These are phyloP conservation scores for Diaporthe sp. DNA, from an alignment of 2,329 filamentous ascomycete species.

Conservation along the genomic window DNA sequence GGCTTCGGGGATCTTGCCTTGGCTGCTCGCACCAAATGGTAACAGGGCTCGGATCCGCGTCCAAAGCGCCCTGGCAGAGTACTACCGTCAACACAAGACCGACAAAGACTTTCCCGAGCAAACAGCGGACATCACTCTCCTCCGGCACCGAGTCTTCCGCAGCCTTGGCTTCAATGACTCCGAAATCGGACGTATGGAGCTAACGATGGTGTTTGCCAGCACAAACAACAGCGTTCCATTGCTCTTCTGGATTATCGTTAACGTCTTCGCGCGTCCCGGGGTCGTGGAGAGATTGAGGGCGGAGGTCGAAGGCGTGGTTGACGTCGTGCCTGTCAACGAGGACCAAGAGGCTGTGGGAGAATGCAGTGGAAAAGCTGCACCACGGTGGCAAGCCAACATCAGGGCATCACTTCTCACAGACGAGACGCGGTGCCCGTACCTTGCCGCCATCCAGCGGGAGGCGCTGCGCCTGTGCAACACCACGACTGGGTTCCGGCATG, in stretches of 20 bases:
- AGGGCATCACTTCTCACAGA: conserved; percentile 2
- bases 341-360: not conserved
- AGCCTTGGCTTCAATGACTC: not conserved
- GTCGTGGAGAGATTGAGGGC: not conserved
- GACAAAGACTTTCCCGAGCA: not conserved
- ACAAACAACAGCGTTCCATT: conserved; percentile 4
- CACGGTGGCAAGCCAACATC: not conserved
- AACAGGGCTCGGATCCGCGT: not conserved
- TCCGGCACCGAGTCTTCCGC: conserved; percentile 10
- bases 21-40: conserved; percentile 10
- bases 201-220: conserved; percentile 13
- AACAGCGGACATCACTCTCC: not conserved
- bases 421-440: conserved; percentile 6
- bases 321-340: not conserved
- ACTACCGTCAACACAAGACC: not conserved
- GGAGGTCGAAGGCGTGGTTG: not conserved
- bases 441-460: conserved; percentile 11
- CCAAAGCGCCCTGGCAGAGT: not conserved
- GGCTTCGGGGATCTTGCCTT: not conserved
- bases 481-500: conserved; percentile 13
- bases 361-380: not conserved
- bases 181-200: not conserved
- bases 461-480: conserved; percentile 15
- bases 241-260: conserved; percentile 11
- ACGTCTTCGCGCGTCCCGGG: not conserved